Conservation (phyloP, 176 grass and related monocot genomes). For the Avena atlantica region DNA sequence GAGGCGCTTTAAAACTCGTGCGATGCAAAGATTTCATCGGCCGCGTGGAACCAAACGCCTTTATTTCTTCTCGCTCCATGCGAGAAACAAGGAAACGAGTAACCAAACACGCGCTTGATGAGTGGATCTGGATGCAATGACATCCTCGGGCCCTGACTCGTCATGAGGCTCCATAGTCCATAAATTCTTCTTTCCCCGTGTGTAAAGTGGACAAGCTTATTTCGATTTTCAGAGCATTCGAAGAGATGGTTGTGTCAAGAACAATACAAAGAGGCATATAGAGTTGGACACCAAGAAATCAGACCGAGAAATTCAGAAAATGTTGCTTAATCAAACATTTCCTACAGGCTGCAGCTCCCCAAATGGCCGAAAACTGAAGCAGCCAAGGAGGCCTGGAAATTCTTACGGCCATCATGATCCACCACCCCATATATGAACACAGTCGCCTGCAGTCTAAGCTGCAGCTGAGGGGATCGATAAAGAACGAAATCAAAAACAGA, state of each 20-base stretch:
- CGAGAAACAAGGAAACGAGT: too few relatives aligned
- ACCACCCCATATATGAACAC: constrained; percentile 17
- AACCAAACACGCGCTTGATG: not conserved
- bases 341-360: not conserved
- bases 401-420: not conserved
- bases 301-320: not conserved
- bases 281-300: not conserved
- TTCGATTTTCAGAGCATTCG: not conserved
- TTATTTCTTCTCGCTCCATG: too few relatives aligned
- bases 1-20: too few relatives aligned
- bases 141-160: not conserved
- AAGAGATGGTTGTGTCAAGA: not conserved
- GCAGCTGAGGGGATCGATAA: not conserved
- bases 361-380: not conserved
- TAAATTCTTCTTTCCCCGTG: not conserved
- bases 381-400: constrained; percentile 29
- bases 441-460: not conserved
- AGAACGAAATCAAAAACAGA: not conserved
- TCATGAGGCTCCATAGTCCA: not conserved
- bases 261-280: too few relatives aligned
- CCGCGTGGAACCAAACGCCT: too few relatives aligned
- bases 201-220: not conserved
- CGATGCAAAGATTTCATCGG: too few relatives aligned
- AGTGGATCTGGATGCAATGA: constrained; percentile 3
- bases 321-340: not conserved